Evolutionary conservation across 257 asterid genomes (phyloP), one percentile per base, ranked within the genome.

Genomic region (Salvia rosmarinus): DNA sequence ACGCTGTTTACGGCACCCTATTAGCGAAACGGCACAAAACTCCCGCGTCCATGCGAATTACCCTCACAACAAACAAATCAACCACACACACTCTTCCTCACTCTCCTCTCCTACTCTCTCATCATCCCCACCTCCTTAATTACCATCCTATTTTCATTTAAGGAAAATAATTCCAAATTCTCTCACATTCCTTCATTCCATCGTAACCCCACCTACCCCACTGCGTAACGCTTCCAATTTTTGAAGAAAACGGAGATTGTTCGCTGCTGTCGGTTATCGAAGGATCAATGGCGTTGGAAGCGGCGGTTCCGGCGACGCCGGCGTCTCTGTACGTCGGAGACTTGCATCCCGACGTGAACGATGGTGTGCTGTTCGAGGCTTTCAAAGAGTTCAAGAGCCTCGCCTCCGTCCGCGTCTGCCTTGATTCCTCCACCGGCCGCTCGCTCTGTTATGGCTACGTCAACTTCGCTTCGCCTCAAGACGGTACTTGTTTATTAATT

Each of bases 21-120:
- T 32, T 4, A 19, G 68, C 79, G 77, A 70, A 83, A 81, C 87
- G 84, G 80, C 85, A 78, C 86, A 75, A 70, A 76, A 79, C 86
- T 83, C 87, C 88, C 88, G 87, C 95, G 87, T 77, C 88, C 95
- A 88, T 88, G 95, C 95, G 85, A 73, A 78, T 63, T 28, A 32
- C 78, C 78, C 70, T 62, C 67, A 58, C 75, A 58, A 49, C 35
- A 42, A 17, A 57, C 68, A 54, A 46, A 40, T 51, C 8, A 12
- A 37, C 34, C 32, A 47, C 44, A 50, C 81, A 60, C 75, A 59
- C 71, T 32, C 8, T 21, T 56, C 50, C 76, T 43, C 81, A 43
- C 78, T 49, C 82, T 72, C 74, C 19, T 44, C 76, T 70, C 80
- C 71, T 55, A 47, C 71, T 62, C 76, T 55, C 74, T 64, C 65